Conservation (phyloP, 1,284 basidiomycete genomes). For the Tremellales sp. region DNA sequence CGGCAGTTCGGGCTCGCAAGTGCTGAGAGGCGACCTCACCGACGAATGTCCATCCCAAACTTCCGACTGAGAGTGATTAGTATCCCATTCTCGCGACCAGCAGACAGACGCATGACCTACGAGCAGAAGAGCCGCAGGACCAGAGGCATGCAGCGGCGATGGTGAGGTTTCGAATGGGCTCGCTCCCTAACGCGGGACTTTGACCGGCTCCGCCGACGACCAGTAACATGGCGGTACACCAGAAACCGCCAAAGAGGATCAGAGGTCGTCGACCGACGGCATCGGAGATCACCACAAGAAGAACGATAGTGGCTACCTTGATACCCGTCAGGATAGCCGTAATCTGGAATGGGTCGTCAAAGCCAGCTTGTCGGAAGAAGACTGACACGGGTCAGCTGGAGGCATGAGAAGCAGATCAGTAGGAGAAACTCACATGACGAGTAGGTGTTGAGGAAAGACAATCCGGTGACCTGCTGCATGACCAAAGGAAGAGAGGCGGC, state of each 20-base stretch:
- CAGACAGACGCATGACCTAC: background rate
- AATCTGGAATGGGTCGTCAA: slow-evolving; percentile 18
- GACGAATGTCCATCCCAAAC: slow-evolving; percentile 18
- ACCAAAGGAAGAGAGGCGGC: slow-evolving; percentile 13
- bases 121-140: slow-evolving; percentile 4
- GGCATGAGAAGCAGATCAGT: background rate
- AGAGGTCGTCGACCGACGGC: slow-evolving; percentile 18
- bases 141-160: slow-evolving; percentile 16
- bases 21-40: slow-evolving; percentile 19
- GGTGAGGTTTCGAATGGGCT: slow-evolving; percentile 10
- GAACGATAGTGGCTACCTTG: slow-evolving; percentile 14
- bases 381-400: background rate
- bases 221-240: slow-evolving; percentile 14
- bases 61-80: background rate
- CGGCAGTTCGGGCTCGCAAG: slow-evolving; percentile 17
- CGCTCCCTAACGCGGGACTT: slow-evolving; percentile 7
- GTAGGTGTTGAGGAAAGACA: slow-evolving; percentile 18
- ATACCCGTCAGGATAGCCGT: slow-evolving; percentile 19
- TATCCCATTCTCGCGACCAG: background rate
- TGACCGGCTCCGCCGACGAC: slow-evolving; percentile 19
- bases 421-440: slow-evolving; percentile 5
- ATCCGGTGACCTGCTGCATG: slow-evolving; percentile 20
- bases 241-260: slow-evolving; percentile 4
- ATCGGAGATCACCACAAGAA: slow-evolving; percentile 18
- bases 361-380: slow-evolving; percentile 22